Conservation (phyloP, 352 stramenopile species). For the Blastocystis sp. region DNA sequence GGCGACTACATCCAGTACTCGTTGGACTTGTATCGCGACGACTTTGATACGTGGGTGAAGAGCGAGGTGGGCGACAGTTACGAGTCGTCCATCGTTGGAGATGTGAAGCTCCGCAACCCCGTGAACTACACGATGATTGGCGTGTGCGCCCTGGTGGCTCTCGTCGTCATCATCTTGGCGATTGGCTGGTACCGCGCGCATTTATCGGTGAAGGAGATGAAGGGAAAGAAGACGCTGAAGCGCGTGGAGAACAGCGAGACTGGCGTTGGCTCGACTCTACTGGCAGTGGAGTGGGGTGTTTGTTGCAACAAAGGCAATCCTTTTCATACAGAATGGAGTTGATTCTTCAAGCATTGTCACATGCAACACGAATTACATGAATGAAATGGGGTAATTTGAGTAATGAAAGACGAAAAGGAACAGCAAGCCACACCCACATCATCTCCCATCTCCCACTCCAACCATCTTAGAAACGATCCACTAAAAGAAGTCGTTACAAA, state of each 20-base stretch:
- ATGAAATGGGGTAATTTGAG: too few relatives aligned
- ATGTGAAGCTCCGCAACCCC: slow-evolving; percentile 17
- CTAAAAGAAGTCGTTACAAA: too few relatives aligned
- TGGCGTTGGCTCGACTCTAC: neutral
- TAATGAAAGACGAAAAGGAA: too few relatives aligned
- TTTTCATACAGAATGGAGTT: neutral
- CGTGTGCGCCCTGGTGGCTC: too few relatives aligned
- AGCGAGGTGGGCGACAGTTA: neutral
- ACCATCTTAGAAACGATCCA: too few relatives aligned
- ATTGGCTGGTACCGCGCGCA: neutral
- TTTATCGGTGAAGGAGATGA: neutral
- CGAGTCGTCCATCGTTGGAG: neutral
- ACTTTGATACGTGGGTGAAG: neutral
- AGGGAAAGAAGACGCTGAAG: slow-evolving; percentile 5
- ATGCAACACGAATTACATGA: too few relatives aligned
- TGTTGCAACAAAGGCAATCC: neutral
- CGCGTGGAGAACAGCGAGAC: neutral
- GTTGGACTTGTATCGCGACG: neutral
- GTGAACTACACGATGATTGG: neutral
- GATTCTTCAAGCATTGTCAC: neutral
- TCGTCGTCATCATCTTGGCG: neutral
- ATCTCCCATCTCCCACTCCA: too few relatives aligned
- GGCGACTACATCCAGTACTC: slow-evolving; percentile 12
- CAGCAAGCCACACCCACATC: too few relatives aligned
- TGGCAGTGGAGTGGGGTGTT: neutral